These are phyloP conservation scores for Balamuthia mandrillaris DNA, from an alignment of 208 protist species.

Conservation along the genomic window DNA sequence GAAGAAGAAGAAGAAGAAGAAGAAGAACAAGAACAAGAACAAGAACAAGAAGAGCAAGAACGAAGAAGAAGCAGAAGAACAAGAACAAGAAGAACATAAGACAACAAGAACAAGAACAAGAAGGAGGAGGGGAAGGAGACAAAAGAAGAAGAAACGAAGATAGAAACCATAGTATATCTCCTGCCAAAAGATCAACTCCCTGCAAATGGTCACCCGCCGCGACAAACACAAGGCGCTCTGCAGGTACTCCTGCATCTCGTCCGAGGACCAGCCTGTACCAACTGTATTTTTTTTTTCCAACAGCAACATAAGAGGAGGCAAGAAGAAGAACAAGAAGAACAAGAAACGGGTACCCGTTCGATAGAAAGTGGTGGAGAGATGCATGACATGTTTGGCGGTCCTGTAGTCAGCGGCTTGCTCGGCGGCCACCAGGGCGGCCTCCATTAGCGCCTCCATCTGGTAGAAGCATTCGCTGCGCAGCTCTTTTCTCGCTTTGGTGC, in stretches of 20 bases:
- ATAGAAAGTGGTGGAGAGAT: conserved; percentile 9
- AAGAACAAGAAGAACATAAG: too few relatives aligned
- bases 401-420: background rate
- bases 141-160: too few relatives aligned
- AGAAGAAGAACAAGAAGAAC: too few relatives aligned
- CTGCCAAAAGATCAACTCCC: conserved; percentile 7
- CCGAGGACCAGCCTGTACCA: background rate
- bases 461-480: background rate
- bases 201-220: background rate
- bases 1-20: too few relatives aligned
- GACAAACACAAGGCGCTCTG: background rate
- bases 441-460: background rate
- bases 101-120: too few relatives aligned
- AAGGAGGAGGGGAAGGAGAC: too few relatives aligned
- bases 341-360: background rate
- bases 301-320: too few relatives aligned
- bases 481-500: too few relatives aligned
- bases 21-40: too few relatives aligned
- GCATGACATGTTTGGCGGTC: background rate
- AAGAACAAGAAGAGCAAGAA: too few relatives aligned
- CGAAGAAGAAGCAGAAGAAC: too few relatives aligned
- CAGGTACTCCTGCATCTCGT: background rate
- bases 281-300: too few relatives aligned
- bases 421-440: background rate
- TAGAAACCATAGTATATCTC: conserved; percentile 22